Conservation (phyloP, 495 filamentous ascomycete genomes). For the Aspergillus avenaceus region DNA sequence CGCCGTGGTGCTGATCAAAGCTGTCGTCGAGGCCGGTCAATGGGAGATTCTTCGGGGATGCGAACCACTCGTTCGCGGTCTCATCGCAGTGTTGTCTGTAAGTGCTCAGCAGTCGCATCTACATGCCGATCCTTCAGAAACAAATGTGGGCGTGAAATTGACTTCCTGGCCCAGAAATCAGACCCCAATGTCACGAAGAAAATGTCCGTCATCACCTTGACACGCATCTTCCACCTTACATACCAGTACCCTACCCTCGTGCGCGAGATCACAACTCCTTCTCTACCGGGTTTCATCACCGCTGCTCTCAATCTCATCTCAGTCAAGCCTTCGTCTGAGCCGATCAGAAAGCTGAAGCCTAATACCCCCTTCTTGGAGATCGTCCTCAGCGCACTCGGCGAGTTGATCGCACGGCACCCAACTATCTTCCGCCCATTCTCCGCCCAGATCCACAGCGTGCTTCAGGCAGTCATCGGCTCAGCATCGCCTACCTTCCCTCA, state of each 20-base stretch:
- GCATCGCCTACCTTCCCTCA: conserved; percentile 35
- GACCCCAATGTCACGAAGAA: conserved; percentile 70
- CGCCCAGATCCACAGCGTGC: conserved; percentile 57
- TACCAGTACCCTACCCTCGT: conserved; percentile 76
- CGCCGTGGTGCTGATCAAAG: conserved; percentile 72
- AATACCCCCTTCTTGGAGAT: conserved; percentile 52
- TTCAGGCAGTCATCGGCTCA: conserved; percentile 44
- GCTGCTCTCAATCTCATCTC: conserved; percentile 67
- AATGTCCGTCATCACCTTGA: conserved; percentile 68
- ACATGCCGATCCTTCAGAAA: not conserved
- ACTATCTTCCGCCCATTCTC: conserved; percentile 74
- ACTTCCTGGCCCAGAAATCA: conserved; percentile 50
- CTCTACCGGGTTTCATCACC: conserved; percentile 66
- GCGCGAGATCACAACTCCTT: conserved; percentile 84
- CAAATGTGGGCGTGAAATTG: too few species aligned
- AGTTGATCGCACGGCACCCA: conserved; percentile 70
- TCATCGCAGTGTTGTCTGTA: conserved; percentile 69
- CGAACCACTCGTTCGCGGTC: conserved; percentile 65
- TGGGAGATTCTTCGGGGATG: conserved; percentile 70
- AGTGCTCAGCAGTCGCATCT: not conserved
- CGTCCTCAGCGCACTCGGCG: conserved; percentile 59
- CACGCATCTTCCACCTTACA: conserved; percentile 75
- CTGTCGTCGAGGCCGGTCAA: conserved; percentile 73
- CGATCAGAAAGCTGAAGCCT: conserved; percentile 38
- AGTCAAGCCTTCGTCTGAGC: conserved; percentile 34